Conservation (phyloP, 2,329 filamentous ascomycete genomes). For the Teratosphaeria destructans region DNA sequence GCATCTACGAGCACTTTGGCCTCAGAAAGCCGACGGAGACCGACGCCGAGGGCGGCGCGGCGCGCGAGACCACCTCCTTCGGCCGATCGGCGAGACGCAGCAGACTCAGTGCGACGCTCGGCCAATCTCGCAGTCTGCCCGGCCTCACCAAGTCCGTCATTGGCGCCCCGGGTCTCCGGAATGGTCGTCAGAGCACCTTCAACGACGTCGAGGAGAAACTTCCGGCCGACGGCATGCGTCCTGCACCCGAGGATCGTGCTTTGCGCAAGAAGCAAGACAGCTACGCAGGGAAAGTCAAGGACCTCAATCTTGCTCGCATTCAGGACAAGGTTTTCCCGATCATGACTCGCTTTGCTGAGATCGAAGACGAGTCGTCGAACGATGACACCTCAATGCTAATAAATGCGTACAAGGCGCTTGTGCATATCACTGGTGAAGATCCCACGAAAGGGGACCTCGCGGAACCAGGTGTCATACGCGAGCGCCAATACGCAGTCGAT, state of each 20-base stretch:
- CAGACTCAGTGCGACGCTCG: constrained; percentile 28
- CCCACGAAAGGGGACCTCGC: constrained; percentile 48
- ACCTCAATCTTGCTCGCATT: constrained; percentile 63
- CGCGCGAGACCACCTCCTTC: constrained; percentile 36
- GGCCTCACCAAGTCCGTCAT: constrained; percentile 76
- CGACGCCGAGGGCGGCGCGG: constrained; percentile 25
- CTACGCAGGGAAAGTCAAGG: constrained; percentile 68
- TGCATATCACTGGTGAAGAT: constrained; percentile 67
- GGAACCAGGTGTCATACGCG: constrained; percentile 55
- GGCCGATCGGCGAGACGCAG: constrained; percentile 39
- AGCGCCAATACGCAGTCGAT: constrained; percentile 63
- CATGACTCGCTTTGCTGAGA: constrained; percentile 62
- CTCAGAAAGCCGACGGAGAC: constrained; percentile 42
- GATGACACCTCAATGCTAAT: constrained; percentile 53
- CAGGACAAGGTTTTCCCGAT: constrained; percentile 60
- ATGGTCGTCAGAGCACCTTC: constrained; percentile 23
- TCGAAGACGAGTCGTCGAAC: constrained; percentile 61
- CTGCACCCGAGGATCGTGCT: constrained; percentile 60
- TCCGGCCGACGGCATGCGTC: constrained; percentile 33
- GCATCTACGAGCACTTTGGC: constrained; percentile 94
- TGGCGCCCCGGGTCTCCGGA: constrained; percentile 57
- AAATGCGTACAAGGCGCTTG: constrained; percentile 73
- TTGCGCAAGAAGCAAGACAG: constrained; percentile 74
- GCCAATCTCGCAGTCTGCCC: constrained; percentile 51
- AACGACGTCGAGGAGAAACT: constrained; percentile 39